A percentile compares a stretch with the other conserved stretches of the same genome.
Evolutionary conservation across 495 filamentous ascomycete species (phyloP).

Genomic region (Aspergillus hancockii): DNA sequence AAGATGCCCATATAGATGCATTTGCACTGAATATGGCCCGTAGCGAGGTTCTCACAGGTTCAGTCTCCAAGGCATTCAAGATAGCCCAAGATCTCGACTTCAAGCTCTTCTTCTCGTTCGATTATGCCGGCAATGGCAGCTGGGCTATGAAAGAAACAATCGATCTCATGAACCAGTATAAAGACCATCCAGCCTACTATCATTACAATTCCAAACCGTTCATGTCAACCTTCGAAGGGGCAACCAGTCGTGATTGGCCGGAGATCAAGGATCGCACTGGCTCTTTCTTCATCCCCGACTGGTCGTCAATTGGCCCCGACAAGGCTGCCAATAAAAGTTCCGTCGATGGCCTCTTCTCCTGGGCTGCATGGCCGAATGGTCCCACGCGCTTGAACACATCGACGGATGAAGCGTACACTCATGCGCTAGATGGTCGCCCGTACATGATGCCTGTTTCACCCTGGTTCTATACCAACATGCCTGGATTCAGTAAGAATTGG

Average conservation of each 20-base stretch:
- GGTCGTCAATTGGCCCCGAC: constrained; percentile 56
- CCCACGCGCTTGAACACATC: constrained; percentile 48
- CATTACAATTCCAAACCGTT: constrained; percentile 54
- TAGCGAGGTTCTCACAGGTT: constrained; percentile 43
- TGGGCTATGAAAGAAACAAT: constrained; percentile 57
- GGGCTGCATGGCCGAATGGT: constrained; percentile 70
- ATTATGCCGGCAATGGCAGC: constrained; percentile 53
- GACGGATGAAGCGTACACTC: constrained; percentile 58
- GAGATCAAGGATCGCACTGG: constrained; percentile 47
- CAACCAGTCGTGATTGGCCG: constrained; percentile 54
- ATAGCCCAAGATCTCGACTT: constrained; percentile 54
- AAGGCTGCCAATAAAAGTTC: constrained; percentile 10
- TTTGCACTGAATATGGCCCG: constrained; percentile 69
- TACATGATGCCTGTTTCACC: constrained; percentile 78
- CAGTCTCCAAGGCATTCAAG: constrained; percentile 49
- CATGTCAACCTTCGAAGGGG: constrained; percentile 71
- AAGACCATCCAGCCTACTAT: constrained; percentile 48
- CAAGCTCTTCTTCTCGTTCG: constrained; percentile 68
- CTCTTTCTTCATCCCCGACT: constrained; percentile 62
- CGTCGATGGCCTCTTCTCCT: constrained; percentile 62
- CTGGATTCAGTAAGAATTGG: constrained; percentile 68
- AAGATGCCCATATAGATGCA: constrained; percentile 64
- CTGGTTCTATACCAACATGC: constrained; percentile 70
- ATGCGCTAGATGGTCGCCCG: constrained; percentile 48
- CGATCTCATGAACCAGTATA: constrained; percentile 55